Base-by-base conservation (phyloP, 306 rosid genomes). In the Cucumis hystrix region DNA sequence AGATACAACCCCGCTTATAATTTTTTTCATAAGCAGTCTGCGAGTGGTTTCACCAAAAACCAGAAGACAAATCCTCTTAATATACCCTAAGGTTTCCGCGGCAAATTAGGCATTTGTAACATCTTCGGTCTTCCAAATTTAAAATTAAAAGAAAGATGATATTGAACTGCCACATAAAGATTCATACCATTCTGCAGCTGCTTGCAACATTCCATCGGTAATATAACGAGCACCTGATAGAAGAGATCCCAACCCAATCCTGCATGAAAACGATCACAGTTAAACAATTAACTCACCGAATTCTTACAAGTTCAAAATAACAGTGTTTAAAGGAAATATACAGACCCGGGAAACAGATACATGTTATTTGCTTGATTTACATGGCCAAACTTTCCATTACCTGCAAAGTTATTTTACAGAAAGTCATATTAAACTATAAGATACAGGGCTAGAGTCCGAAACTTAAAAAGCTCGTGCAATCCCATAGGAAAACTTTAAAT, bases 331-430 rank as follows among this genome's bases (percentile, higher is more conserved):
- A 62, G 80, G 74, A 79, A 77, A 61, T 75, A 82, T 80, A 60
- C 87, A 83, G 47, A 96, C 98, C 99, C 99, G 16, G 99, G 99
- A 84, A 96, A 96, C 77, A 96, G 85, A 84, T 96, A 96, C 99
- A 96, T 96, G 84, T 96, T 96, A 84, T 96, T 96, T 78, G 99
- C 99, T 92, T 96, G 99, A 89, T 96, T 92, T 78, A 91, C 98
- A 82, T 96, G 93, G 76, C 99, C 99, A 20, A 86, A 79, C 70
- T 86, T 96, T 45, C 97, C 99, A 58, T 96, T 84, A 79, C 93
- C 99, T 96, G 92, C 76, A 39, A 39, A 78, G 43, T 75, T 56
- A 28, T 55, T 56, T 47, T 6, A 25, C 10, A 17, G 33, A 78
- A 68, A 63, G 40, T 47, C 56, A 33, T 2, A 69, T 64, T 51